A percentile compares a stretch with the other conserved stretches of the same genome.
Conservation (phyloP, 306 rosid species). For the Trifolium repens region DNA sequence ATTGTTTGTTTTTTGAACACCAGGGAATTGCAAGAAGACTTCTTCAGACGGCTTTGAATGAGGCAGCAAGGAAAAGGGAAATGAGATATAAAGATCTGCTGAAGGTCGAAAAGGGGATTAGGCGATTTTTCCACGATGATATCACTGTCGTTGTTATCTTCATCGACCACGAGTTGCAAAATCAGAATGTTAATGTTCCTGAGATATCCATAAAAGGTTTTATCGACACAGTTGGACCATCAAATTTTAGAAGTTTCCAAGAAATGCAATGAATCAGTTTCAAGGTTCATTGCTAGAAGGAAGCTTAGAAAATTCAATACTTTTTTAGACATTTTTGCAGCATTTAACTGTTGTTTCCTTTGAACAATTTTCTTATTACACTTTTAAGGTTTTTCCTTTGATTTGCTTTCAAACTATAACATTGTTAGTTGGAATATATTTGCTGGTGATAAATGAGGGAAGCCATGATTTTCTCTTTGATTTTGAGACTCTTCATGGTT, state of each 20-base stretch:
- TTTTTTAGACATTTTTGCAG: constrained; percentile 58
- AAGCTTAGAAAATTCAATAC: constrained; percentile 46
- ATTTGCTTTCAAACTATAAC: constrained; percentile 44
- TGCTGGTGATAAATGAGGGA: constrained; percentile 40
- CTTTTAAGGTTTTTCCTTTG: constrained; percentile 35
- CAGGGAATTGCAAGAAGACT: constrained; percentile 85
- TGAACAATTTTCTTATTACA: constrained; percentile 40
- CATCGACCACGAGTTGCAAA: constrained; percentile 67
- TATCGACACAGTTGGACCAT: constrained; percentile 66
- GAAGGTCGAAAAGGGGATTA: constrained; percentile 65
- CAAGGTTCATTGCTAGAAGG: constrained; percentile 44
- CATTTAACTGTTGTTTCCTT: constrained; percentile 54
- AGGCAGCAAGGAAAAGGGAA: constrained; percentile 73
- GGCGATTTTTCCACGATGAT: constrained; percentile 83
- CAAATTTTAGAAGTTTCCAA: constrained; percentile 61
- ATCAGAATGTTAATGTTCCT: constrained; percentile 54
- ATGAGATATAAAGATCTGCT: constrained; percentile 77
- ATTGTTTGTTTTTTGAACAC: constrained; percentile 29
- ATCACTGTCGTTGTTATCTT: constrained; percentile 78
- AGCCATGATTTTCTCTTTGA: constrained; percentile 25
- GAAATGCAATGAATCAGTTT: constrained; percentile 48
- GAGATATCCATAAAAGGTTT: constrained; percentile 79
- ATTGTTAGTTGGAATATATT: constrained; percentile 31
- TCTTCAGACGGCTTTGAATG: constrained; percentile 64
- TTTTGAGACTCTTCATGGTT: background rate